Percentiles rank a stretch among this genome's conserved stretches.
Evolutionary conservation across 345 rosid genomes (phyloP).

Genomic region (Capsella bursapastoris): DNA sequence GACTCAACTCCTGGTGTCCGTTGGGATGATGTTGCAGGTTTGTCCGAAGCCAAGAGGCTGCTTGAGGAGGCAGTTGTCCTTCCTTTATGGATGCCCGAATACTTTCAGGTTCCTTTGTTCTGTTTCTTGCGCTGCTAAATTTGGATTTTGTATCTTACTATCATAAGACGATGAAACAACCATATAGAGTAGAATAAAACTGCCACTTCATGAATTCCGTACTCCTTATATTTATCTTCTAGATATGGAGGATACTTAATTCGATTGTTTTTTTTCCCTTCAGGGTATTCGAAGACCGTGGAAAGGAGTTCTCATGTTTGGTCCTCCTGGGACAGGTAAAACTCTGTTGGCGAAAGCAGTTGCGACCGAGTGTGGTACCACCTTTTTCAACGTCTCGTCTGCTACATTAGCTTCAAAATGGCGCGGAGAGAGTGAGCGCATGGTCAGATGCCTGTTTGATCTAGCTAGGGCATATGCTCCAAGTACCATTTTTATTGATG

Average conservation of each 20-base stretch:
- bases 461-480: conserved; percentile 98
- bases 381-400: conserved; percentile 95
- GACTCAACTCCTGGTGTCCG: conserved; percentile 96
- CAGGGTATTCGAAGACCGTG: conserved; percentile 99
- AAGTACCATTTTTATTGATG: conserved; percentile 95
- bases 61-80: conserved; percentile 99
- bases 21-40: conserved; percentile 99
- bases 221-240: background rate
- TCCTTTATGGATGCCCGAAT: conserved; percentile 99
- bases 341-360: conserved; percentile 96
- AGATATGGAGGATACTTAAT: background rate
- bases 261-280: conserved; percentile 23
- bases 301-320: conserved; percentile 99
- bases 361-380: conserved; percentile 97
- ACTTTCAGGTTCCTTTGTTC: conserved; percentile 76
- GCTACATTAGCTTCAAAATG: conserved; percentile 97
- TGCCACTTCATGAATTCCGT: conserved; percentile 1
- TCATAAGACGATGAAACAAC: conserved; percentile 6
- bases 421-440: conserved; percentile 99
- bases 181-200: conserved; percentile 20
- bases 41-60: conserved; percentile 97
- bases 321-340: conserved; percentile 99
- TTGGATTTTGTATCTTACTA: conserved; percentile 16
- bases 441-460: conserved; percentile 97
- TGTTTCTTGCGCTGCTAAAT: conserved; percentile 10